Evolutionary conservation across 179 eudicot species (phyloP), one percentile per base, ranked within the genome.

Genomic region (Silene coronaria): DNA sequence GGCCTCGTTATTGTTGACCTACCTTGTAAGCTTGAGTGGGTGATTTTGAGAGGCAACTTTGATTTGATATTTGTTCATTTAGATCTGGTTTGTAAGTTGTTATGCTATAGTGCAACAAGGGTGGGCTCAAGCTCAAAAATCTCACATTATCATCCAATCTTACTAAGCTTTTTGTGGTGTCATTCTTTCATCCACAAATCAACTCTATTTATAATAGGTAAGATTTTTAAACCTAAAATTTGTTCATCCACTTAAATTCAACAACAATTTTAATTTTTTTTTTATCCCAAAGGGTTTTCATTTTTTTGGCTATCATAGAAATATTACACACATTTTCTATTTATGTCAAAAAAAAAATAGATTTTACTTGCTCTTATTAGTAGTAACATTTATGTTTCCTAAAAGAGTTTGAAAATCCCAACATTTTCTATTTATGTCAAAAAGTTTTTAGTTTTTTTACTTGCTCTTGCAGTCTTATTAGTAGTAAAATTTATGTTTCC

Each of bases 111-210:
- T 14, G 57, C 57, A 51, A 51, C 17, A 51, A 38, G 8, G 45
- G 57, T 51, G 57, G 57, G 57, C 57, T 51, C 57, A 51, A 51
- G 57, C n/a, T 13, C 19, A 51, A 51, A 51, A 16, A 51, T 51
- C 57, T 51, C 19, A 51, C 19, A 16, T 51, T 19, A 51, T 51
- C 57, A 51, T 51, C 6, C 19, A 14, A 51, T 13, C 57, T 51
- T 51, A 2, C 16, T 2, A 51, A 51, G n/a, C 57, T 32, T 38
- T 75, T n/a, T n/a, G n/a, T n/a, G n/a, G 17, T 63, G 46, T 75
- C 80, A 63, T n/a, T 63, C 32, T 64, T 77, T 77, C 23, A 27
- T 51, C 74, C 74, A 68, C 55, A 62, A 69, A 78, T 73, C 48
- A 73, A 17, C 48, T 57, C 55, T 30, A 69, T 9, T 46, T 30